Conservation (phyloP, 345 rosid genomes). For the Punica granatum region DNA sequence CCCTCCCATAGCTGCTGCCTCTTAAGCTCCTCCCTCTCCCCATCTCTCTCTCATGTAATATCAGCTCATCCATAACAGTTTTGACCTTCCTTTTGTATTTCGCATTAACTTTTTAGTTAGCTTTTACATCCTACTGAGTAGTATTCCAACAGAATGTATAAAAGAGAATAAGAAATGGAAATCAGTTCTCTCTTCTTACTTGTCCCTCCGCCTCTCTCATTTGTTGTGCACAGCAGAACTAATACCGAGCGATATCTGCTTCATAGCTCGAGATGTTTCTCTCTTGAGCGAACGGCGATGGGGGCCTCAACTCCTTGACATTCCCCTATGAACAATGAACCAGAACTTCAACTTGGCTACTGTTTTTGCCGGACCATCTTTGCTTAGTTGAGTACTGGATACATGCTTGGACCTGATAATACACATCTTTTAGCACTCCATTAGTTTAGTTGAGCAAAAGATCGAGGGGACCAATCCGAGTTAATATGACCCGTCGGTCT, state of each 20-base stretch:
- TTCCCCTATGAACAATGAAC: neutral
- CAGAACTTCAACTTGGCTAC: neutral
- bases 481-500: too few species aligned
- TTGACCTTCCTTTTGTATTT: slow-evolving; percentile 8
- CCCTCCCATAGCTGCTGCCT: slow-evolving; percentile 53
- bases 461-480: too few species aligned
- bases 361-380: neutral
- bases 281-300: neutral
- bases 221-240: neutral
- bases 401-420: too few species aligned
- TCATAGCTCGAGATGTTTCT: neutral
- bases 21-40: slow-evolving; percentile 20
- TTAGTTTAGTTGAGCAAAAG: too few species aligned
- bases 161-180: slow-evolving; percentile 5
- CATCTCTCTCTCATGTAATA: slow-evolving; percentile 3
- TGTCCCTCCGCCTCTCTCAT: neutral
- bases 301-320: neutral
- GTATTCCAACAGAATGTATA: slow-evolving; percentile 1
- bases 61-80: slow-evolving; percentile 5
- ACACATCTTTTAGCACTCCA: too few species aligned
- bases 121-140: neutral
- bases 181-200: neutral
- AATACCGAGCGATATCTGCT: neutral
- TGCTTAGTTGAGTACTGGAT: neutral
- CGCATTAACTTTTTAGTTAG: neutral